Evolutionary conservation across 148 eudicot genomes (phyloP).

Genomic region (Polygonum aviculare): DNA sequence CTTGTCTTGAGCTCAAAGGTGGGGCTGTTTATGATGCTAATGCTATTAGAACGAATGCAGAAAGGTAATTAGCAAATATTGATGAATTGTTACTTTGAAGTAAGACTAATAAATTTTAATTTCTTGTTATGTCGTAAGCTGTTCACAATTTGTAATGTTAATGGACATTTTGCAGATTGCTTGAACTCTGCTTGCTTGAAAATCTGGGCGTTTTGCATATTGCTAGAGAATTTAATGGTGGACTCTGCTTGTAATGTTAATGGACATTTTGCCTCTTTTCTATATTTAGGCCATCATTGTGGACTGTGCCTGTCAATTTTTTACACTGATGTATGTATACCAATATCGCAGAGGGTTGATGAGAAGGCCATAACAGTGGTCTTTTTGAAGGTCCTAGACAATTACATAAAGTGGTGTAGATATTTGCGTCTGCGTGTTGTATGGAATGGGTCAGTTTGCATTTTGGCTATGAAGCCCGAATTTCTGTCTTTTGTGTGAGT

Average conservation of each 20-base stretch:
- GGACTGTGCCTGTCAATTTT: conserved; percentile 3
- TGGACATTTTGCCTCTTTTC: neutral
- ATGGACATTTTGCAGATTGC: conserved; percentile 37
- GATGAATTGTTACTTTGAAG: neutral
- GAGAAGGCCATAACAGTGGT: conserved; percentile 78
- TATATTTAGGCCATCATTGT: neutral
- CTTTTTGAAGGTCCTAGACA: conserved; percentile 84
- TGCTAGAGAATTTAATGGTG: conserved; percentile 43
- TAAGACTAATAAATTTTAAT: neutral
- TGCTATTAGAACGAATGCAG: conserved; percentile 61
- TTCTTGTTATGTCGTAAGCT: neutral
- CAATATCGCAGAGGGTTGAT: conserved; percentile 62
- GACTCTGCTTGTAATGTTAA: too few species aligned
- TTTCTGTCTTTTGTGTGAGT: neutral
- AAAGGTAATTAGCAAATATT: conserved; percentile 43
- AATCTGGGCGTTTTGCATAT: conserved; percentile 52
- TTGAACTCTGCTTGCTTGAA: conserved; percentile 66
- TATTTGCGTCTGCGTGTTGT: conserved; percentile 82
- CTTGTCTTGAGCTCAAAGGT: conserved; percentile 46
- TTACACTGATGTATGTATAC: conserved; percentile 2
- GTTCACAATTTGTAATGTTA: neutral
- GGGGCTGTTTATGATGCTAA: conserved; percentile 24
- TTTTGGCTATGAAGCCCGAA: conserved; percentile 11
- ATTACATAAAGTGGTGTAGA: conserved; percentile 90
- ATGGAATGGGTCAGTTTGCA: conserved; percentile 61